Base-by-base conservation (phyloP, 805 yeast species). In the Trichomonascus vanleenenianus region DNA sequence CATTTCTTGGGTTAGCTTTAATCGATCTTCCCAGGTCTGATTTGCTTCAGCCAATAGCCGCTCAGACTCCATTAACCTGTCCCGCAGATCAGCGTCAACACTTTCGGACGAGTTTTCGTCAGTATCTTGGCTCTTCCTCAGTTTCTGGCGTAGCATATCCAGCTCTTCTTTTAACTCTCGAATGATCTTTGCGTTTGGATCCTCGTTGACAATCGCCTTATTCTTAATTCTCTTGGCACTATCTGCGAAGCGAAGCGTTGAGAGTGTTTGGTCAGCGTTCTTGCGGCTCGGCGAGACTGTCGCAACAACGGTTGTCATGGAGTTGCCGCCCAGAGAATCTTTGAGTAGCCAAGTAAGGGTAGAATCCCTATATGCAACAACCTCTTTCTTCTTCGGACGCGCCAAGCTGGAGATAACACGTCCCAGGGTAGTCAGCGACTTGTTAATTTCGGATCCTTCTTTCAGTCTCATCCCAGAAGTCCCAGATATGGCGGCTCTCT, bases 201-300 rank as follows among this genome's bases (percentile, higher is more conserved):
- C 1, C 83, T 76, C 54, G 56, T 79, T 85, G 45, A 79, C 68
- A 54, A 72, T 77, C 14, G 83, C 81, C 34, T 66, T 67, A 56
- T 83, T 85, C 47, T 74, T 73, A 52, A 85, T 83, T 51, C 68
- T 70, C 57, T 83, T 82, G 2, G 85, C 89, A 45, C 81, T 74
- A n/a, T 77, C 81, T 1, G 94, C 93, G 58, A 84, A 85, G 49
- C 87, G 67, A 46, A 85, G 64, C 0, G 93, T 84, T 30, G 84
- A 82, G 51, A 78, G 60, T 0, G 86, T 79, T 54, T 85, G 94
- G 15, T 83, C 88, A 58, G 75, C 79, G 56, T 81, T 82, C 18
- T 75, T 67, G 47, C 81, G 87, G 16, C 76, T 68, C 0, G 94
- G 93, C 0, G 93, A 79, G 0, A 86, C 70, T 57, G 91, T 84